phyloP scores from a whole-genome alignment of 2,329 filamentous ascomycete genomes.

The Alternaria conjuncta region DNA sequence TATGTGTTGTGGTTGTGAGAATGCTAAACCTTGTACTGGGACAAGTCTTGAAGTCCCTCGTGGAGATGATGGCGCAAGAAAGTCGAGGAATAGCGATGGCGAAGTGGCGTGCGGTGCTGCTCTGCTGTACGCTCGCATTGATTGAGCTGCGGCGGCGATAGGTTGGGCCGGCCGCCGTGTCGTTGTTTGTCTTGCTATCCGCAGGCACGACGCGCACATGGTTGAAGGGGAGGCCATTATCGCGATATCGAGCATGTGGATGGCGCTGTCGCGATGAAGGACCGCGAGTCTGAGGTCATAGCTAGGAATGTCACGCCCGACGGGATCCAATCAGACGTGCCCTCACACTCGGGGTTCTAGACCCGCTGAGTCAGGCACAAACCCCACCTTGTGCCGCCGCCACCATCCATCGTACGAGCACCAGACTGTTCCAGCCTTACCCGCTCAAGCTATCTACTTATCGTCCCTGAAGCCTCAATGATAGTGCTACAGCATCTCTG shows the following conservation, averaged over 20 bases:
- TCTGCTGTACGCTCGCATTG: constrained; percentile 29
- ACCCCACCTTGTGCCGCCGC: constrained; percentile 17
- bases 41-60: neutral
- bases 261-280: neutral
- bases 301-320: constrained; percentile 7
- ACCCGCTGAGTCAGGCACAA: constrained; percentile 21
- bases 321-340: constrained; percentile 17
- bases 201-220: constrained; percentile 42
- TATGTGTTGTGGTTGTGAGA: constrained; percentile 39
- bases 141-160: constrained; percentile 3
- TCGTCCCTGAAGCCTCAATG: constrained; percentile 5
- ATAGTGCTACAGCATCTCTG: neutral
- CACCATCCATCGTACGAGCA: constrained; percentile 19
- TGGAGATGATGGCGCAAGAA: constrained; percentile 34
- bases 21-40: neutral
- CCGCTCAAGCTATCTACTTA: constrained; percentile 12
- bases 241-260: neutral
- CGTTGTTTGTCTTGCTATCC: constrained; percentile 21
- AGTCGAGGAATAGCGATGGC: constrained; percentile 38
- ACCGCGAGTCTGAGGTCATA: constrained; percentile 20
- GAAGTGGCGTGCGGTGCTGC: constrained; percentile 27
- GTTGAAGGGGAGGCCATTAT: constrained; percentile 36
- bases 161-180: neutral
- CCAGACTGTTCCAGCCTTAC: constrained; percentile 10
- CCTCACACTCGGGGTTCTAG: constrained; percentile 12